Base-by-base conservation (phyloP, 2,329 filamentous ascomycete genomes). In the Cercospora sp. region DNA sequence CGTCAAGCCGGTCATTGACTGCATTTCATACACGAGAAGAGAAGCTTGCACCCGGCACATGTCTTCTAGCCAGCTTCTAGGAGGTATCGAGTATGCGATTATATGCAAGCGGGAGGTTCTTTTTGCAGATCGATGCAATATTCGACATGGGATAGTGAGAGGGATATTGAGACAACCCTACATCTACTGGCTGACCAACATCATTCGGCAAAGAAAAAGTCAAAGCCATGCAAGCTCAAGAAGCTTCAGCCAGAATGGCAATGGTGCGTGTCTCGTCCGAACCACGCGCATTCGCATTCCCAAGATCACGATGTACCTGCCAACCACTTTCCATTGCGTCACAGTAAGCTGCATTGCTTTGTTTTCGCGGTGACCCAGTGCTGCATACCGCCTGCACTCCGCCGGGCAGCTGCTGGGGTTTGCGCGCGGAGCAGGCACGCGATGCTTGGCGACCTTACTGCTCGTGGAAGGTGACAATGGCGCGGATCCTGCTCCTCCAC, bases 381-480 rank as follows among this genome's bases (percentile, higher is more conserved):
- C 18, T 23, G 10, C 45, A 13, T 13, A 6, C 45, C 45, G 45
- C 45, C 16, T 23, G 10, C 45, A 23, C 45, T 51, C 45, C 45
- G 45, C 45, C 45, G 10, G 45, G 12, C 20, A 28, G 28, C 18
- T 58, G 53, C 53, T n/a, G 30, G 53, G 53, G 53, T 58, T 3
- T n/a, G 23, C 53, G 53, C 26, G 53, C 26, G 26, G 53, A 58
- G 53, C 53, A 26, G 16, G 26, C 53, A 58, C 26, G 53, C 53
- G 30, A 31, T 58, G 30, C 60, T 63, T 26, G 42, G 60, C 60
- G 20, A 63, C 60, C 42, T 53, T 51, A 33, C 42, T 45, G 16
- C 16, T 18, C 30, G 9, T n/a, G 40, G 60, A 45, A 62, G 40
- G 60, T 62, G 23, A 31, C 33, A 31, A n/a, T 28, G 12, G 7